Percentiles rank a stretch among this genome's conserved stretches.
phyloP scores from a whole-genome alignment of 257 asterid species.

The Forsythia suspensa region DNA sequence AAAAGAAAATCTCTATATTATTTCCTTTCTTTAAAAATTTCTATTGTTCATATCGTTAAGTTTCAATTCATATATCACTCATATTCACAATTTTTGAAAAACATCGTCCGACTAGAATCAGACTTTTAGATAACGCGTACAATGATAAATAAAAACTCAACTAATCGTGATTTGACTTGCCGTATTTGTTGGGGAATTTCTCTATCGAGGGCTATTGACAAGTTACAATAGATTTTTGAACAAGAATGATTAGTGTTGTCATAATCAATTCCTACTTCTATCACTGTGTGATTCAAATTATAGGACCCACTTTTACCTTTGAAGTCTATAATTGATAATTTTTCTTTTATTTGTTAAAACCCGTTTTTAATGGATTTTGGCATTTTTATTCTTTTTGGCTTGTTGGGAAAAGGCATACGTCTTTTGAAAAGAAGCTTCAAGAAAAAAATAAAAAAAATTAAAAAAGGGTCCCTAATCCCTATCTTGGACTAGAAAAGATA shows the following conservation, averaged over 20 bases:
- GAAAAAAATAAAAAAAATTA: background rate
- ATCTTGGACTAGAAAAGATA: slow-evolving; percentile 26
- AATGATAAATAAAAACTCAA: background rate
- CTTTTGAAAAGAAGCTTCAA: slow-evolving; percentile 18
- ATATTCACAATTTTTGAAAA: slow-evolving; percentile 3
- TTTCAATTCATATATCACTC: slow-evolving; percentile 13
- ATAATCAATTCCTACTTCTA: slow-evolving; percentile 11
- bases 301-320: slow-evolving; percentile 20
- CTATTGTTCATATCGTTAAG: slow-evolving; percentile 15
- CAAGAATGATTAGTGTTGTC: slow-evolving; percentile 16
- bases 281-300: slow-evolving; percentile 7
- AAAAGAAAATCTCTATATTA: background rate
- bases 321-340: background rate
- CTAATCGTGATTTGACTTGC: background rate
- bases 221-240: background rate
- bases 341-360: background rate
- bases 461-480: slow-evolving; percentile 12
- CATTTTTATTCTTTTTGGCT: slow-evolving; percentile 13
- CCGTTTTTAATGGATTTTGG: slow-evolving; percentile 4
- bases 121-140: slow-evolving; percentile 20
- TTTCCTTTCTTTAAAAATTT: background rate
- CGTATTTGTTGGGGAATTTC: background rate
- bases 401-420: slow-evolving; percentile 14
- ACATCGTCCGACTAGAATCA: background rate
- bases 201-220: background rate